Base-by-base conservation (phyloP, 495 filamentous ascomycete species). In the Xylaria acuta region DNA sequence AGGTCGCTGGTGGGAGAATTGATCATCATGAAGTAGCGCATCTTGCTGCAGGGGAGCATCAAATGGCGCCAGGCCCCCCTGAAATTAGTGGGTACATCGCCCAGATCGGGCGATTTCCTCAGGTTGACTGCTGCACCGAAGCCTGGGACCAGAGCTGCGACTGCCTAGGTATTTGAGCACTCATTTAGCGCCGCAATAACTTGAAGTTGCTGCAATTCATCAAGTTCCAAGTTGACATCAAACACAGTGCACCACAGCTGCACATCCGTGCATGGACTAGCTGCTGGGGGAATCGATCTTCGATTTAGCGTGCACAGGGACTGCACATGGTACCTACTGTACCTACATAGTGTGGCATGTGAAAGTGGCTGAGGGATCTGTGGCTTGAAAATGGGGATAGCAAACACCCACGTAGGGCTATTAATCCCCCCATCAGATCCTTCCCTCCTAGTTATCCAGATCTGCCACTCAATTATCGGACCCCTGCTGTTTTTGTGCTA, bases 151-250 rank as follows among this genome's bases (percentile, higher is more conserved):
- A 12, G 47, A 2, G n/a, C 47, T n/a, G 51, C 47, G 25, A 51
- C 47, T n/a, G n/a, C n/a, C n/a, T n/a, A n/a, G n/a, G n/a, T n/a
- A 51, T 9, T n/a, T 0, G 9, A 8, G 27, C 20, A n/a, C 49
- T 53, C 49, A 27, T 59, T 51, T 8, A 66, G 27, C 64, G 66
- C 53, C 66, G 36, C 53, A 68, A 27, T 38, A 58, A 59, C 30
- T 30, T 30, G 12, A 36, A 38, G 30, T 12, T n/a, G 41, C 58
- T 60, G 32, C 22, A 12, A 30, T 11, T 54, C 51, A 30, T 49
- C 45, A 49, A n/a, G n/a, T n/a, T n/a, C n/a, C n/a, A n/a, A n/a
- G n/a, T n/a, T n/a, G n/a, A n/a, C n/a, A n/a, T n/a, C n/a, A n/a
- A n/a, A n/a, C n/a, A n/a, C n/a, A n/a, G n/a, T n/a, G n/a, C n/a